These are phyloP conservation scores for Catharanthus roseus DNA, from an alignment of 257 asterid species.

Conservation along the genomic window DNA sequence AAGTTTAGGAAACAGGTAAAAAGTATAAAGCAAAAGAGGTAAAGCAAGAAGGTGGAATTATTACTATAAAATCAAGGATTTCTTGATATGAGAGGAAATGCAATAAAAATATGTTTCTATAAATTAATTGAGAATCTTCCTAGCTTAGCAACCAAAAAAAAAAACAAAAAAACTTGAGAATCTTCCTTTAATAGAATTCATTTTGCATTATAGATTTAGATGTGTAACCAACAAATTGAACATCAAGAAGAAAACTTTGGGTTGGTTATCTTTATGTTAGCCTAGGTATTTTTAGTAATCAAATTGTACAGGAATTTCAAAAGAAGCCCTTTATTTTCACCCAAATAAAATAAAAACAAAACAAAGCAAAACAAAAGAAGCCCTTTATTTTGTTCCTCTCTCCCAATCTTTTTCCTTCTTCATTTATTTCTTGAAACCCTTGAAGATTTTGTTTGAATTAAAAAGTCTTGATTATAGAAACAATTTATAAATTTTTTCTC, in stretches of 20 bases:
- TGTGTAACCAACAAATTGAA: background rate
- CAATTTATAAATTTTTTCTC: too few species aligned
- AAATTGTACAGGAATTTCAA: background rate
- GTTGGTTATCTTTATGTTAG: background rate
- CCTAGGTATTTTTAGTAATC: background rate
- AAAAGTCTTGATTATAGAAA: too few species aligned
- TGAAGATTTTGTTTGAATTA: too few species aligned
- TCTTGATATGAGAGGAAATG: background rate
- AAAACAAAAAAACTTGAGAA: background rate
- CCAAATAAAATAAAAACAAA: too few species aligned
- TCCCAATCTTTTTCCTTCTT: too few species aligned
- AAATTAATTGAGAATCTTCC: too few species aligned
- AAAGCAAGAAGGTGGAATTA: constrained; percentile 3
- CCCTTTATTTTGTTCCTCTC: too few species aligned
- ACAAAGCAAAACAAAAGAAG: too few species aligned
- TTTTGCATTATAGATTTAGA: background rate
- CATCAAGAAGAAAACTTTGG: background rate
- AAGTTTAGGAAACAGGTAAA: background rate
- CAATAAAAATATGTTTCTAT: background rate
- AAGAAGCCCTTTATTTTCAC: too few species aligned
- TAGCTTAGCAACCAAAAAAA: too few species aligned
- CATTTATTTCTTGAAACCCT: too few species aligned
- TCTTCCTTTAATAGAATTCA: background rate
- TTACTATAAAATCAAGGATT: background rate
- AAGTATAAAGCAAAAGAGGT: background rate